Conservation (phyloP, 2,329 filamentous ascomycete species). For the Cytospora leucostoma region DNA sequence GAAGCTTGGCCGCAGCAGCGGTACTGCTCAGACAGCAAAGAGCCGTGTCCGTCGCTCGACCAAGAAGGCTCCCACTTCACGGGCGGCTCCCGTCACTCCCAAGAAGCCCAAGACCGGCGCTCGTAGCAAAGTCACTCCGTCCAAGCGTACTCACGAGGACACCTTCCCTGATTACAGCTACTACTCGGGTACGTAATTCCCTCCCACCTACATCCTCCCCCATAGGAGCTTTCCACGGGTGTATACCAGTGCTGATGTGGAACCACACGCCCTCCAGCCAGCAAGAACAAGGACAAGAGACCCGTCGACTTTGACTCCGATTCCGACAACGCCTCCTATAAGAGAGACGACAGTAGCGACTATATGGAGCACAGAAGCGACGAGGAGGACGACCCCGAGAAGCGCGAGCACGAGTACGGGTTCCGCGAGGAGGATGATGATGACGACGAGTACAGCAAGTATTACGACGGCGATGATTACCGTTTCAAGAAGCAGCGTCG, state of each 20-base stretch:
- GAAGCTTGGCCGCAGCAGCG: neutral
- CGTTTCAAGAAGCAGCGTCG: neutral
- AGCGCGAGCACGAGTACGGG: neutral
- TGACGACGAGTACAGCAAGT: neutral
- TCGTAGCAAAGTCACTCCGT: neutral
- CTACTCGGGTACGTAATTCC: conserved; percentile 1
- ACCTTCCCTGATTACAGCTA: neutral
- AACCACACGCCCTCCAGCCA: neutral
- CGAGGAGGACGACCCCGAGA: neutral
- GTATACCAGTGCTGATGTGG: neutral
- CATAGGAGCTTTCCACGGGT: neutral
- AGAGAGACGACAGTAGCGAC: neutral
- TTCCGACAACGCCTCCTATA: neutral
- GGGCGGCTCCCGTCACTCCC: neutral
- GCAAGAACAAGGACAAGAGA: neutral
- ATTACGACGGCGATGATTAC: neutral
- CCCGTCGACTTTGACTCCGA: neutral
- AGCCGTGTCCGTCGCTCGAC: neutral
- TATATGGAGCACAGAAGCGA: neutral
- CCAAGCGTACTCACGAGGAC: neutral
- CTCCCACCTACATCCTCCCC: neutral
- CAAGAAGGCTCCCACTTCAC: neutral
- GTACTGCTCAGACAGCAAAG: neutral
- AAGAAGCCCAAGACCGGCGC: neutral
- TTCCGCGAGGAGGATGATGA: neutral